A percentile compares a stretch with the other conserved stretches of the same genome.
Conservation (phyloP, 2,329 filamentous ascomycete species). For the Fusarium bactridioides region DNA sequence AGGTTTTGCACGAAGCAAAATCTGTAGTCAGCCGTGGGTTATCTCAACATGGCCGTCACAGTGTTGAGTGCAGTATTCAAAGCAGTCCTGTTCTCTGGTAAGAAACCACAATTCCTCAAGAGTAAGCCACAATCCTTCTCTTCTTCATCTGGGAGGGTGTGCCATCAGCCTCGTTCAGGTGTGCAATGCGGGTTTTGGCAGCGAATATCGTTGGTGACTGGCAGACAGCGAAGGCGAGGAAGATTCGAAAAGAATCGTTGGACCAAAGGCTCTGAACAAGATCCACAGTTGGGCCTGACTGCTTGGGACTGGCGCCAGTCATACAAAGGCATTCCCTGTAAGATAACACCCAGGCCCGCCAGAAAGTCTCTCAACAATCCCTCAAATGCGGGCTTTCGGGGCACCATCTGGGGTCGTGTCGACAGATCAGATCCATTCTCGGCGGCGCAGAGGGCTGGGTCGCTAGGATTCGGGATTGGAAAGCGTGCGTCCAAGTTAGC, state of each 20-base stretch:
- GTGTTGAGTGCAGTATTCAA: neutral
- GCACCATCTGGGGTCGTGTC: constrained; percentile 40
- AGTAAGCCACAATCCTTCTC: constrained; percentile 5
- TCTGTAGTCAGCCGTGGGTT: neutral
- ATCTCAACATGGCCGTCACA: neutral
- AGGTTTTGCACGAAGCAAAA: constrained; percentile 7
- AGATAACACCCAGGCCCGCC: constrained; percentile 30
- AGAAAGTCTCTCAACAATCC: constrained; percentile 28
- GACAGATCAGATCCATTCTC: constrained; percentile 44
- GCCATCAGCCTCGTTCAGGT: constrained; percentile 17
- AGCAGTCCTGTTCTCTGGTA: neutral
- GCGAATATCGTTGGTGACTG: constrained; percentile 31
- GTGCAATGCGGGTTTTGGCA: constrained; percentile 16
- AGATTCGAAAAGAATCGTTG: constrained; percentile 36
- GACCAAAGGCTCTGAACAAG: constrained; percentile 29
- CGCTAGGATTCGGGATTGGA: constrained; percentile 26
- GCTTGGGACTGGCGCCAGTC: constrained; percentile 41
- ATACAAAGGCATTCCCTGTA: constrained; percentile 38
- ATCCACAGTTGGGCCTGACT: constrained; percentile 50
- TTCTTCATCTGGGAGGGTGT: constrained; percentile 7
- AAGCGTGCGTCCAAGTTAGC: constrained; percentile 9
- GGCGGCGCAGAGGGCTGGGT: constrained; percentile 36
- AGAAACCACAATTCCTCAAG: neutral
- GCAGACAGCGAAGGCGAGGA: constrained; percentile 21
- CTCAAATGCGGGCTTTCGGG: constrained; percentile 30